Conservation (phyloP, 805 yeast species). For the Sugiyamaella boreocaroliniensis region DNA sequence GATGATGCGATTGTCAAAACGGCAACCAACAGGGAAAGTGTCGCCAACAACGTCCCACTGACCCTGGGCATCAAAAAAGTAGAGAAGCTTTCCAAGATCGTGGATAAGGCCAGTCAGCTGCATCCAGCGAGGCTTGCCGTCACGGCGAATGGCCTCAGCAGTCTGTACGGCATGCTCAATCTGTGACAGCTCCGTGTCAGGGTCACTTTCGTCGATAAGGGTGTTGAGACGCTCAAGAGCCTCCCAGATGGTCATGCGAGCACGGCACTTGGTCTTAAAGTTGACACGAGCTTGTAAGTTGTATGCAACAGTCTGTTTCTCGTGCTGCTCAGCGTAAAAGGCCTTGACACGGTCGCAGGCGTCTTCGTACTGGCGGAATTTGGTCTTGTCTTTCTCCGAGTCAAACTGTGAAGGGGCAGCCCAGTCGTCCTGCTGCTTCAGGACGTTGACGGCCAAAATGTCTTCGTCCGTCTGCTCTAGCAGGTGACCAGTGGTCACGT, state of each 20-base stretch:
- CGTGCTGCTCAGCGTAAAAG: constrained; percentile 64
- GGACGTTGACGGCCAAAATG: constrained; percentile 16
- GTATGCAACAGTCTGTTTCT: constrained; percentile 63
- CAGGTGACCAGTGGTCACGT: constrained; percentile 8
- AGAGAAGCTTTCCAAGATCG: constrained; percentile 61
- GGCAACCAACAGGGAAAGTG: constrained; percentile 71
- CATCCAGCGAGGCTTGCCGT: constrained; percentile 68
- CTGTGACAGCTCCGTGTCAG: constrained; percentile 67
- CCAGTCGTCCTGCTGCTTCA: constrained; percentile 17
- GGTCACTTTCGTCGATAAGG: constrained; percentile 64
- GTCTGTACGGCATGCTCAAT: constrained; percentile 72
- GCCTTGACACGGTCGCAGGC: constrained; percentile 62
- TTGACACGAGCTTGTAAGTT: constrained; percentile 65
- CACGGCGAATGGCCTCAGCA: constrained; percentile 65
- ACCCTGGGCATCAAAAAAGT: constrained; percentile 64
- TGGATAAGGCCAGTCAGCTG: constrained; percentile 67
- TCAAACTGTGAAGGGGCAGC: constrained; percentile 18
- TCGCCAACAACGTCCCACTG: constrained; percentile 82
- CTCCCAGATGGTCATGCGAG: constrained; percentile 66
- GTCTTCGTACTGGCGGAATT: constrained; percentile 59
- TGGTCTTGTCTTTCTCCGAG: constrained; percentile 28
- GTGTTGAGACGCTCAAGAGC: constrained; percentile 56
- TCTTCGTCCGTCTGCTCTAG: constrained; percentile 19
- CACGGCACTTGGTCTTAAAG: constrained; percentile 61
- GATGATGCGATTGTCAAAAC: constrained; percentile 54